Conservation (phyloP, 1,139 yeast species). For the Candida dubliniensis region DNA sequence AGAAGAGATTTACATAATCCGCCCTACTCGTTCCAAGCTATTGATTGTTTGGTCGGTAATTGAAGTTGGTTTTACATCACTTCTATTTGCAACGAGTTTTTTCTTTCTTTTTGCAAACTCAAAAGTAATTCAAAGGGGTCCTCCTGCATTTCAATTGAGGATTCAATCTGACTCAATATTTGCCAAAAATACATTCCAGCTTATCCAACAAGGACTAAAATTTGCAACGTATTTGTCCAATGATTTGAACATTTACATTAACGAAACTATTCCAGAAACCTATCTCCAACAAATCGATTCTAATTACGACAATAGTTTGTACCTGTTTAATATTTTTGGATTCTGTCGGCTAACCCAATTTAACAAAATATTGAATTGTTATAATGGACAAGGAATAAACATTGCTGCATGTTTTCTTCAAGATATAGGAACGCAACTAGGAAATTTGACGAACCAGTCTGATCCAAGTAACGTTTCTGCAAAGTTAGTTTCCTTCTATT, state of each 20-base stretch:
- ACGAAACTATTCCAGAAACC: slow-evolving; percentile 24
- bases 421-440: slow-evolving; percentile 53
- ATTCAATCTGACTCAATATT: slow-evolving; percentile 10
- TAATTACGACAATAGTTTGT: slow-evolving; percentile 41
- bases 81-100: slow-evolving; percentile 2
- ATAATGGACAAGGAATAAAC: slow-evolving; percentile 45
- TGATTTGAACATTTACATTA: slow-evolving; percentile 42
- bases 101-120: slow-evolving; percentile 7
- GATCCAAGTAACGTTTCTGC: slow-evolving; percentile 40
- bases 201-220: slow-evolving; percentile 42
- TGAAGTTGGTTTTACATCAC: not conserved
- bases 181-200: slow-evolving; percentile 11
- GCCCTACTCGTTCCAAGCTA: not conserved
- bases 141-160: slow-evolving; percentile 6
- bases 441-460: slow-evolving; percentile 36
- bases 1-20: not conserved
- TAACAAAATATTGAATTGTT: slow-evolving; percentile 30
- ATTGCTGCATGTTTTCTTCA: slow-evolving; percentile 44
- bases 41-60: slow-evolving; percentile 2
- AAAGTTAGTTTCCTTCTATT: slow-evolving; percentile 31
- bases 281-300: slow-evolving; percentile 41
- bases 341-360: slow-evolving; percentile 39
- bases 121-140: slow-evolving; percentile 5
- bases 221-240: slow-evolving; percentile 56
- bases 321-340: slow-evolving; percentile 47